A percentile compares a stretch with the other conserved stretches of the same genome.
These are phyloP conservation scores for Ophiocordyceps robertsii DNA, from an alignment of 2,329 filamentous ascomycete species.

Conservation along the genomic window DNA sequence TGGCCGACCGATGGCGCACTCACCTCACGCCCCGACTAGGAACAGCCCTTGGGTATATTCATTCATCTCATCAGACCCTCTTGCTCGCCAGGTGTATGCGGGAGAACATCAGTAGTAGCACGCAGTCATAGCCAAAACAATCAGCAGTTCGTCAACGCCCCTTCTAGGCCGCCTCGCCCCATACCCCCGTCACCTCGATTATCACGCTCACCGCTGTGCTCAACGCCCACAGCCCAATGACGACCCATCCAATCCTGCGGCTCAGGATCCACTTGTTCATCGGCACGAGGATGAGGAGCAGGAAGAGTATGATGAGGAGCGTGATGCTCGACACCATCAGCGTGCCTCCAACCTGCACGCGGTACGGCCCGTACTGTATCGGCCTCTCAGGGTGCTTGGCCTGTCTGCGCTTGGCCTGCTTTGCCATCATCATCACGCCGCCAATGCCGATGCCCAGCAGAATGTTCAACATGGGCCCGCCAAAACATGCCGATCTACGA, in stretches of 20 bases:
- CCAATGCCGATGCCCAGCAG: conserved; percentile 86
- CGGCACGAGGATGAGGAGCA: conserved; percentile 69
- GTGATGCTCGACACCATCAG: conserved; percentile 77
- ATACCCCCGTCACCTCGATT: conserved; percentile 56
- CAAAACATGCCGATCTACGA: conserved; percentile 72
- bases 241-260: conserved; percentile 63
- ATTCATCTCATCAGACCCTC: too few relatives aligned
- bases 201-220: conserved; percentile 73
- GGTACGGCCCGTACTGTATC: conserved; percentile 61
- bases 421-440: conserved; percentile 76
- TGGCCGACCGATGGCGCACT: too few relatives aligned
- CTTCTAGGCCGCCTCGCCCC: conserved; percentile 15
- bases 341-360: conserved; percentile 72
- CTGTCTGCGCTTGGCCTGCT: conserved; percentile 51
- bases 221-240: conserved; percentile 69
- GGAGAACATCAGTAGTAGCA: too few relatives aligned
- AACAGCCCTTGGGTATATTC: too few relatives aligned
- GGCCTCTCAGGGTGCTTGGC: conserved; percentile 52
- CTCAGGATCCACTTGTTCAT: conserved; percentile 78
- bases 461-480: conserved; percentile 97
- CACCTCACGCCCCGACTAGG: too few relatives aligned
- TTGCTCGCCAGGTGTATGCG: too few relatives aligned
- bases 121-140: too few relatives aligned
- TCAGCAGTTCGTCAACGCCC: too few relatives aligned
- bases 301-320: conserved; percentile 64